Conservation (phyloP, 768 basidiomycete genomes). For the Podaxis sp. region DNA sequence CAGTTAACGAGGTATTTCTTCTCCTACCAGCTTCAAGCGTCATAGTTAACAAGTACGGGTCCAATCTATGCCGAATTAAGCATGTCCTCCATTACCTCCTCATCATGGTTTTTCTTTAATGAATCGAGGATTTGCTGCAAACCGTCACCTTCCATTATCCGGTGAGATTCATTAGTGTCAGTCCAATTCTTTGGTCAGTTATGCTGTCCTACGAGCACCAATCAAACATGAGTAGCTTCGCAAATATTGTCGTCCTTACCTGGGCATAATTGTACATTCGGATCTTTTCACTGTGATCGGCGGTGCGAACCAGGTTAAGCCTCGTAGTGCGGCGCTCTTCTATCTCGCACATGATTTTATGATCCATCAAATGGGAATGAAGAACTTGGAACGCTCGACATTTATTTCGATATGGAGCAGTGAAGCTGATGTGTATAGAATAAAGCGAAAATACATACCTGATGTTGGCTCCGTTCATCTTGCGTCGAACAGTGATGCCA, state of each 20-base stretch:
- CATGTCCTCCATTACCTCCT: constrained; percentile 54
- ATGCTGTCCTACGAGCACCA: constrained; percentile 68
- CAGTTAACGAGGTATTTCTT: too few species aligned
- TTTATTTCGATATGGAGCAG: constrained; percentile 61
- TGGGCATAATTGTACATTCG: constrained; percentile 95
- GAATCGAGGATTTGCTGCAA: constrained; percentile 58
- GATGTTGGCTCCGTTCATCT: constrained; percentile 95
- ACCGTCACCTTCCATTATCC: constrained; percentile 67
- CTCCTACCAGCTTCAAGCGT: too few species aligned
- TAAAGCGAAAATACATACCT: constrained; percentile 45
- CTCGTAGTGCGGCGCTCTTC: constrained; percentile 68
- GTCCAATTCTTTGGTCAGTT: constrained; percentile 87
- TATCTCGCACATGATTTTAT: constrained; percentile 69
- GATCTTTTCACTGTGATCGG: constrained; percentile 92
- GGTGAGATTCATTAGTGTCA: constrained; percentile 67
- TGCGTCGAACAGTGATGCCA: constrained; percentile 95
- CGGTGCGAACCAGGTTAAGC: constrained; percentile 72
- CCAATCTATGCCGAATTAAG: constrained; percentile 25
- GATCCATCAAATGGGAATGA: constrained; percentile 80
- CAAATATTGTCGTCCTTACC: constrained; percentile 33
- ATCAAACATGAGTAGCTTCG: background rate
- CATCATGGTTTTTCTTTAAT: constrained; percentile 55
- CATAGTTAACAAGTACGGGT: background rate
- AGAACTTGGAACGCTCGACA: constrained; percentile 93
- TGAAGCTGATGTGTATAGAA: background rate